Evolutionary conservation across 306 rosid genomes (phyloP).

Genomic region (Castanopsis chinensis): DNA sequence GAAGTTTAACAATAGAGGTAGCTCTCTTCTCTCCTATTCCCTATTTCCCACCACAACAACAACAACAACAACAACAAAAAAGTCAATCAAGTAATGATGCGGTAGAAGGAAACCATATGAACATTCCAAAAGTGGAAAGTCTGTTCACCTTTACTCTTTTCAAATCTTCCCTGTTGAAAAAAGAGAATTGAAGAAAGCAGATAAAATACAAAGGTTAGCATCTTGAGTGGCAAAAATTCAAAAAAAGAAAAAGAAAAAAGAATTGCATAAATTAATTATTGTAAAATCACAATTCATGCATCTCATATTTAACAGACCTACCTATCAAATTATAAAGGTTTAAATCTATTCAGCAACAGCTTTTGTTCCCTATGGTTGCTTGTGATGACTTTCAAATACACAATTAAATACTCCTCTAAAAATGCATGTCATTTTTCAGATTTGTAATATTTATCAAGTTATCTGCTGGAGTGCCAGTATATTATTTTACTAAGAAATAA

Average conservation of each 20-base stretch:
- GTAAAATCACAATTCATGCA: background rate
- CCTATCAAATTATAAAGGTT: background rate
- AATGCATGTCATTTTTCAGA: background rate
- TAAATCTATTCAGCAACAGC: background rate
- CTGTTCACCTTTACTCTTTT: conserved; percentile 60
- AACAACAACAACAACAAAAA: background rate
- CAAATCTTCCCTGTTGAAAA: conserved; percentile 60
- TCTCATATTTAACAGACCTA: background rate
- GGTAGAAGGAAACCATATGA: background rate
- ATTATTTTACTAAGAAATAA: background rate
- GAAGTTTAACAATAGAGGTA: conserved; percentile 58
- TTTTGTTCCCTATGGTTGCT: background rate
- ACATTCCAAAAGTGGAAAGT: background rate
- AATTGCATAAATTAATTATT: background rate
- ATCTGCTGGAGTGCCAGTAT: background rate
- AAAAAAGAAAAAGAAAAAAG: background rate
- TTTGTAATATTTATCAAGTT: background rate
- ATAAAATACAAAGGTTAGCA: background rate
- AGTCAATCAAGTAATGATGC: background rate
- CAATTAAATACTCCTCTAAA: background rate
- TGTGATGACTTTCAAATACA: background rate
- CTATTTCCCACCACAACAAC: conserved; percentile 40
- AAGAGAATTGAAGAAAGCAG: background rate
- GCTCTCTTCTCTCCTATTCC: conserved; percentile 98
- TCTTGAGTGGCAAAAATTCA: background rate